Conservation (phyloP, 2,329 filamentous ascomycete genomes). For the Claviceps pazoutovae region DNA sequence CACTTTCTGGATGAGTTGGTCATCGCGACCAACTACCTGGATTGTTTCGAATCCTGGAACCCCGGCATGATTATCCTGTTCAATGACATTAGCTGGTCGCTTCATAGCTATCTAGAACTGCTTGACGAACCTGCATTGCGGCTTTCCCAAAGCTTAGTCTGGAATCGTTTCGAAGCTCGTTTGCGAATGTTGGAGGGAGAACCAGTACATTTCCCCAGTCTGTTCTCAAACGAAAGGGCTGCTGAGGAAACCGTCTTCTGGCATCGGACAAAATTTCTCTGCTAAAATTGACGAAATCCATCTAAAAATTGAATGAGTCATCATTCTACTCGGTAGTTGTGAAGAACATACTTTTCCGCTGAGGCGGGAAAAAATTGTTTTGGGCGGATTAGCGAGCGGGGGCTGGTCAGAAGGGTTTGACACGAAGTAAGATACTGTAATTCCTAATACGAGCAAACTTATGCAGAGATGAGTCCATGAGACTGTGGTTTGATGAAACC, state of each 20-base stretch:
- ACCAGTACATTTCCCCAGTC: constrained; percentile 10
- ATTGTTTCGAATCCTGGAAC: constrained; percentile 1
- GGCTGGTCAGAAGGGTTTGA: neutral
- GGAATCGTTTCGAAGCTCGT: constrained; percentile 12
- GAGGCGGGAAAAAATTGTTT: neutral
- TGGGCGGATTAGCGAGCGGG: neutral
- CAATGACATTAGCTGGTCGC: neutral
- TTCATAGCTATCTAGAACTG: neutral
- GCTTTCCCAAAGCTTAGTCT: constrained; percentile 8
- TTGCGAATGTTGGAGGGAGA: constrained; percentile 8
- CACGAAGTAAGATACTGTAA: neutral
- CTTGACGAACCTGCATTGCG: neutral
- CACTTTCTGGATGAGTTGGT: neutral
- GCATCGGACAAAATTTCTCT: neutral
- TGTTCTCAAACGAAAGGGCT: constrained; percentile 8
- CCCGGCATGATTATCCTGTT: neutral
- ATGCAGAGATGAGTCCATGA: neutral
- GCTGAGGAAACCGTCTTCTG: neutral
- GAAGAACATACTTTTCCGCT: neutral
- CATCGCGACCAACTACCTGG: neutral
- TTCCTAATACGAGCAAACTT: neutral
- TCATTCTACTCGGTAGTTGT: neutral
- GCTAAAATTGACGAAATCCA: neutral
- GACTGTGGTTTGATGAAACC: no score
- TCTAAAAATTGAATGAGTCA: neutral